Percentiles rank a stretch among this genome's conserved stretches.
phyloP scores from a whole-genome alignment of 305 asterid species.

The Solanum hybrid region DNA sequence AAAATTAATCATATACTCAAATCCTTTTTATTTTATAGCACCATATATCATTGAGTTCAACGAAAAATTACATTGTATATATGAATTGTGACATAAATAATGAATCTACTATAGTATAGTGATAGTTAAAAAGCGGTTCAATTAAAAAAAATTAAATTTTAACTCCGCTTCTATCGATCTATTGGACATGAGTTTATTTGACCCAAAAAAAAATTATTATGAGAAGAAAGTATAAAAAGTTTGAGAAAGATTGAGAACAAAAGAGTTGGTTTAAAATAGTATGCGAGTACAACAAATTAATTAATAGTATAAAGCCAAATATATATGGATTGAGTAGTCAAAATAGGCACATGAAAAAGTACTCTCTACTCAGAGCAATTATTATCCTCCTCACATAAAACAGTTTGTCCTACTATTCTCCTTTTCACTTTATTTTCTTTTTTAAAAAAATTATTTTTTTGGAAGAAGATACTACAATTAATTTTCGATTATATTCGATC shows the following conservation, averaged over 20 bases:
- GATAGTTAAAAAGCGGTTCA: neutral
- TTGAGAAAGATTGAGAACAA: neutral
- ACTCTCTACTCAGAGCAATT: conserved; percentile 3
- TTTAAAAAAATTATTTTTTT: neutral
- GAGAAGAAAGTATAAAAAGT: neutral
- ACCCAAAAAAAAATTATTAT: neutral
- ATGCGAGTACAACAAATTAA: neutral
- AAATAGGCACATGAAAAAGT: conserved; percentile 11
- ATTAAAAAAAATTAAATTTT: neutral
- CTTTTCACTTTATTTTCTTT: neutral
- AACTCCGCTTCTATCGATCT: neutral
- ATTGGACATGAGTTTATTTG: neutral
- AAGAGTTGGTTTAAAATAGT: neutral
- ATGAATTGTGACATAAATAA: neutral
- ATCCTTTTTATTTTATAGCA: neutral
- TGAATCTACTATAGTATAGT: neutral
- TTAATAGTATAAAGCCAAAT: neutral
- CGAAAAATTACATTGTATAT: neutral
- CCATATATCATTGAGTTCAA: no score
- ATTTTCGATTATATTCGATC: no score
- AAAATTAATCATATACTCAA: neutral
- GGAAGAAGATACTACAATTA: neutral
- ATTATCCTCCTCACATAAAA: neutral
- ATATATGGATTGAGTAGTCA: conserved; percentile 5
- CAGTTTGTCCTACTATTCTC: neutral